Evolutionary conservation across 805 yeast genomes (phyloP), one percentile per base, ranked within the genome.

Genomic region (Ogataea salicorniae): DNA sequence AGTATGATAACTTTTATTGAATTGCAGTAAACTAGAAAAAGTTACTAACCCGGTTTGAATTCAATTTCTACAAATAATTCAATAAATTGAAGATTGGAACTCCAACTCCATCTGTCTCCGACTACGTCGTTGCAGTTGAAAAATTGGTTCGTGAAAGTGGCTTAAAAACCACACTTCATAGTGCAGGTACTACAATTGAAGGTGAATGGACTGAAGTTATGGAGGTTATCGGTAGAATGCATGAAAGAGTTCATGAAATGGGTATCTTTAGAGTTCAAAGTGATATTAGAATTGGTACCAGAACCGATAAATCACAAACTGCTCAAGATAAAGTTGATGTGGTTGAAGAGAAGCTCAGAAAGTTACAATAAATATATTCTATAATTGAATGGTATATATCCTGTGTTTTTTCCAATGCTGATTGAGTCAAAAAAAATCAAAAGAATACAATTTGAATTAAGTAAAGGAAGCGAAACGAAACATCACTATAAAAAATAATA

Each of bases 191-290:
- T 6, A 88, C 96, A 2, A 53, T 63, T 47, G 85, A 86, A 58
- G 97, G 97, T 1, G 90, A 89, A n/a, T 90, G 96, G 96, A 80
- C 81, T 58, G 90, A 85, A 46, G 96, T 90, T 1, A 84, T 82
- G 80, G 79, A 74, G 34, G 67, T 87, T 45, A 84, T 89, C 57
- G 96, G 96, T 7, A 76, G 79, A 55, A 69, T 88, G 57, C 97
- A 89, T 60, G 82, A 83, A 59, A 71, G 71, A 40, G 76, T 87
- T 45, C 97, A 89, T 59, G 73, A 73, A 4, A 71, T 77, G 54
- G 95, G 95, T 1, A 80, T 86, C 13, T 75, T 84, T 11, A 75
- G 97, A 62, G 81, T 89, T 45, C 96, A 90, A 62, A 81, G 88
- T 52, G 96, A 89, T 56, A 85, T 89, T 47, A 73, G 97, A 61